Conservation (phyloP, 2,329 filamentous ascomycete genomes). For the Tolypocladium pustulatum region DNA sequence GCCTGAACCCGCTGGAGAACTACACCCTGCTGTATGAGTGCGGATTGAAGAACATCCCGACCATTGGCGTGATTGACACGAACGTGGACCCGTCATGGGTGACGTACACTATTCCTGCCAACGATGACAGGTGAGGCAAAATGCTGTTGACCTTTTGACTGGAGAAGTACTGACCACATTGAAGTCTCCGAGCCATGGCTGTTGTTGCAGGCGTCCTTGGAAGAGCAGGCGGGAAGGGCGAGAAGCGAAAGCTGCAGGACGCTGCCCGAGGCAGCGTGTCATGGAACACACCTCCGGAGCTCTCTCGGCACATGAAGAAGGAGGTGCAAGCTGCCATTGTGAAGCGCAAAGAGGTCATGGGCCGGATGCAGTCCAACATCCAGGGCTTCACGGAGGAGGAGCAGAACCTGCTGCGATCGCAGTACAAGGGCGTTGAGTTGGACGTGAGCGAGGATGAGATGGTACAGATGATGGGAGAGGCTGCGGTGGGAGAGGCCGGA, state of each 20-base stretch:
- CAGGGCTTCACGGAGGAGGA: slow-evolving; percentile 27
- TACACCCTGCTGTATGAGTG: slow-evolving; percentile 86
- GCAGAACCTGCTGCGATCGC: slow-evolving; percentile 19
- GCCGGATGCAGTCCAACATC: slow-evolving; percentile 21
- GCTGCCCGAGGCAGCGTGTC: slow-evolving; percentile 53
- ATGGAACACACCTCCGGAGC: slow-evolving; percentile 42
- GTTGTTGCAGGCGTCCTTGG: slow-evolving; percentile 81
- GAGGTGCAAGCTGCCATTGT: slow-evolving; percentile 17
- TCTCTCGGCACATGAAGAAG: slow-evolving; percentile 26
- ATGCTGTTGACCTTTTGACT: too few relatives aligned
- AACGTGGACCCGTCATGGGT: slow-evolving; percentile 88
- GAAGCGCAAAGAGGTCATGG: slow-evolving; percentile 25
- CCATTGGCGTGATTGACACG: slow-evolving; percentile 90
- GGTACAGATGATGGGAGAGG: slow-evolving; percentile 19
- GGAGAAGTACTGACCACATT: slow-evolving; percentile 11
- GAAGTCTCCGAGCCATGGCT: slow-evolving; percentile 67
- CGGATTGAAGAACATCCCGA: slow-evolving; percentile 76
- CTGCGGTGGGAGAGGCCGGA: slow-evolving; percentile 4
- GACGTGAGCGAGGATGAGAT: slow-evolving; percentile 25
- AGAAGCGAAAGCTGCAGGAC: slow-evolving; percentile 51
- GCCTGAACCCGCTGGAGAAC: slow-evolving; percentile 88
- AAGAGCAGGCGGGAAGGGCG: slow-evolving; percentile 70
- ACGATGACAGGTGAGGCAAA: slow-evolving; percentile 71
- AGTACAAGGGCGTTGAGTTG: slow-evolving; percentile 13
- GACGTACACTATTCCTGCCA: slow-evolving; percentile 92